Base-by-base conservation (phyloP, 176 grass and related monocot genomes). In the Avena atlantica region DNA sequence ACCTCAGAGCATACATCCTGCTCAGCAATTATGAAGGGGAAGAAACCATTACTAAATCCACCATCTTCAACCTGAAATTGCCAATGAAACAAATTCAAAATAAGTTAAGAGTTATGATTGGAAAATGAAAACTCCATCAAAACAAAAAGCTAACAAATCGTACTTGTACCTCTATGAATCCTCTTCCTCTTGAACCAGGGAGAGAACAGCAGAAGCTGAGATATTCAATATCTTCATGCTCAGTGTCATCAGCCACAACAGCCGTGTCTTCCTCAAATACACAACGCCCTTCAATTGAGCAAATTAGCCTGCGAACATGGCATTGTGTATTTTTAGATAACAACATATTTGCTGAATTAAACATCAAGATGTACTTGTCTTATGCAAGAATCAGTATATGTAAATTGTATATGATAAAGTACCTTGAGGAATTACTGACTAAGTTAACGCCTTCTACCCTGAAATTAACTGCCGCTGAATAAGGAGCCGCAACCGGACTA, bases 1-100 rank as follows among this genome's bases (percentile, higher is more conserved):
- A 99, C 84, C 89, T 99, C 97, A 24, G 89, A 94, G 90, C 97
- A 99, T 34, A 96, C 81, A 21, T 97, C 94, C 80, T 96, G 86
- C 70, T 99, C 97, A 15, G 97, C 94, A 66, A 99, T 89, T 96
- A 99, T 99, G 83, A 99, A 94, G 16, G 97, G 97, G 67, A 99
- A 94, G 88, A 94, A 99, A 40, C 84, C 79, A 57, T 99, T 94
- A 62, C 92, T 90, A 79, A 97, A 92, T 69, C 97, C 94, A 92
- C 85, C 61, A 77, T 99, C 97, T 90, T 97, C 97, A 48, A 94
- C 89, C 94, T 99, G 86, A 81, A 91, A 85, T 81, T 81, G 1
- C 6, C 27, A 15, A 84, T 67, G 48, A 31, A 53, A 77, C 55
- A 13, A 52, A 31, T 55, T 66, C 3, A 81, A 70, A 36, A 45